Base-by-base conservation (phyloP, 2,329 filamentous ascomycete species). In the Dactylellina leptospora region DNA sequence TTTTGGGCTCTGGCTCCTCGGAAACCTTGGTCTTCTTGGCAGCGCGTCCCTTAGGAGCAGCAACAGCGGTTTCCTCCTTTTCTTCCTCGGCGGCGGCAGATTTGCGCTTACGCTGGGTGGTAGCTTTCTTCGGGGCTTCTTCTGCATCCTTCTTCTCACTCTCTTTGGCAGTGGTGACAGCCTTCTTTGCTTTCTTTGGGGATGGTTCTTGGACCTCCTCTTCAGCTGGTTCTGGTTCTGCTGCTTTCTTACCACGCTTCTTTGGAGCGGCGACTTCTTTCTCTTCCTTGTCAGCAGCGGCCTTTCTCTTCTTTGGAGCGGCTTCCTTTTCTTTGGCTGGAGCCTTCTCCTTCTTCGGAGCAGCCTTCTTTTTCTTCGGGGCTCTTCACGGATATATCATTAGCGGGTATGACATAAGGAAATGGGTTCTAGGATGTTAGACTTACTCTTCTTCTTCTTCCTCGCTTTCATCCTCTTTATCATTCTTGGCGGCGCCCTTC, bases 361-460 rank as follows among this genome's bases (percentile, higher is more conserved):
- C 54, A 28, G 64, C 33, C 44, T 62, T 71, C 25, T 71, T 62
- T 54, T 51, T 51, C 18, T 73, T 68, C 11, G 70, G 47, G 1
- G 48, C 51, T 51, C 59, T 73, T 53, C 51, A 5, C 4, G 27
- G n/a, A 38, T 18, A 23, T 40, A 33, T 23, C 16, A 5, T 9
- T 11, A 28, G n/a, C 30, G 44, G 23, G 22, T 13, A 22, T 16
- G 30, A 16, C 18, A 6, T 30, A 1, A 20, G 16, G 33, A 45
- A 23, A 28, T 36, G 9, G 13, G 3, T 30, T 23, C 30, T 11
- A 25, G 23, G n/a, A 28, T 36, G n/a, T 6, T 45, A 25, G 28
- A 48, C 70, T 68, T 61, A 69, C 70, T 73, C 70, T 27, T 70
- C 60, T 50, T 70, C 44, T 33, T 56, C 56, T 51, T 66, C 53